Conservation (phyloP, 306 rosid genomes). For the Urtica urens region DNA sequence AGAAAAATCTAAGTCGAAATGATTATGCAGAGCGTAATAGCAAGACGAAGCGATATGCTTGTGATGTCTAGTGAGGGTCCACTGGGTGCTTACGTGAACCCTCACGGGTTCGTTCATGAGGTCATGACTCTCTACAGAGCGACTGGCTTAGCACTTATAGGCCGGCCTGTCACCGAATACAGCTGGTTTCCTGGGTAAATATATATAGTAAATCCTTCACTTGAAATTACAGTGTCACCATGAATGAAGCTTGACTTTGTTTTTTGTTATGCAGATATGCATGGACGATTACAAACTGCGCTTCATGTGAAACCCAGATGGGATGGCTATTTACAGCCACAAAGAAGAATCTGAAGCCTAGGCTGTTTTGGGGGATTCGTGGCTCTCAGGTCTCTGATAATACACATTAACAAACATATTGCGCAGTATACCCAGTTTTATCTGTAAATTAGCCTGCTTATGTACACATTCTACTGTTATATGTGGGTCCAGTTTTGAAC, state of each 20-base stretch:
- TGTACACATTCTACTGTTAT: background rate
- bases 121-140: constrained; percentile 72
- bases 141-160: constrained; percentile 56
- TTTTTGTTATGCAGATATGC: constrained; percentile 57
- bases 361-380: constrained; percentile 76
- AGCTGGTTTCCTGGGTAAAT: constrained; percentile 99
- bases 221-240: too few species aligned
- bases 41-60: constrained; percentile 84
- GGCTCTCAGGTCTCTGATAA: constrained; percentile 64
- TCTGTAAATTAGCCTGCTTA: background rate
- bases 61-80: constrained; percentile 97
- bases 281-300: constrained; percentile 66
- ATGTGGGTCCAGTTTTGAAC: background rate
- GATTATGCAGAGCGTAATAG: constrained; percentile 68
- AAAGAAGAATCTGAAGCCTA: constrained; percentile 52
- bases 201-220: too few species aligned
- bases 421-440: background rate
- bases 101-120: constrained; percentile 64
- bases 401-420: constrained; percentile 8
- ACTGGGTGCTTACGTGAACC: constrained; percentile 86
- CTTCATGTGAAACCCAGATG: constrained; percentile 55
- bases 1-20: constrained; percentile 7
- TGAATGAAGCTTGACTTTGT: constrained; percentile 35
- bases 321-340: constrained; percentile 92
- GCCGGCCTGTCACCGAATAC: constrained; percentile 48